These are phyloP conservation scores for Saccharomycopsis sp. DNA, from an alignment of 805 yeast species.

Conservation along the genomic window DNA sequence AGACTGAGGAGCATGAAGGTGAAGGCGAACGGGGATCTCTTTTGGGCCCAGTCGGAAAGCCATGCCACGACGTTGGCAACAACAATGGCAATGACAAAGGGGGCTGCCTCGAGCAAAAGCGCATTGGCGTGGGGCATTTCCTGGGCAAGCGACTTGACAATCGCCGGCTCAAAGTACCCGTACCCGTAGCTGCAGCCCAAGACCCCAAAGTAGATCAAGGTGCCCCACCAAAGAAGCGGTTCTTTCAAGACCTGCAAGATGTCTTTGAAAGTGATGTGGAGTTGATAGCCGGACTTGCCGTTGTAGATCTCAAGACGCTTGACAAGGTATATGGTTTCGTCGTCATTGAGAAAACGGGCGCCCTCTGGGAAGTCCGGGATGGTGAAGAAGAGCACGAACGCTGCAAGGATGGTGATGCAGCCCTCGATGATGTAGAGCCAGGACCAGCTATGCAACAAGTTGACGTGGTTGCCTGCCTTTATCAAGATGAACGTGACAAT, in stretches of 20 bases:
- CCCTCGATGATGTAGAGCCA: slow-evolving; percentile 49
- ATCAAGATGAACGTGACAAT: slow-evolving; percentile 9
- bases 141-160: slow-evolving; percentile 3
- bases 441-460: slow-evolving; percentile 30
- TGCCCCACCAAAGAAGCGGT: slow-evolving; percentile 19
- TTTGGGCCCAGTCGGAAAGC: slow-evolving; percentile 5
- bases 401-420: slow-evolving; percentile 32
- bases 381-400: slow-evolving; percentile 30
- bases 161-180: slow-evolving; percentile 18
- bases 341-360: slow-evolving; percentile 18
- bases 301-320: slow-evolving; percentile 17
- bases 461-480: slow-evolving; percentile 5
- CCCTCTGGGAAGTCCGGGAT: slow-evolving; percentile 34
- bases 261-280: slow-evolving; percentile 10
- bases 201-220: slow-evolving; percentile 13
- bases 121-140: background rate
- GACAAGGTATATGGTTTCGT: slow-evolving; percentile 17
- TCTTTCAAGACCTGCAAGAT: slow-evolving; percentile 12
- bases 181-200: slow-evolving; percentile 16
- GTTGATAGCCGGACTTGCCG: slow-evolving; percentile 18
- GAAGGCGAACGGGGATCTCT: slow-evolving; percentile 15
- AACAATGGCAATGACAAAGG: slow-evolving; percentile 15
- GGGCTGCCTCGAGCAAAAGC: slow-evolving; percentile 15
- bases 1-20: slow-evolving; percentile 4
- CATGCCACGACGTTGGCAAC: slow-evolving; percentile 13